Conservation (phyloP, 805 yeast species). For the Myxozyma lipomycoides region DNA sequence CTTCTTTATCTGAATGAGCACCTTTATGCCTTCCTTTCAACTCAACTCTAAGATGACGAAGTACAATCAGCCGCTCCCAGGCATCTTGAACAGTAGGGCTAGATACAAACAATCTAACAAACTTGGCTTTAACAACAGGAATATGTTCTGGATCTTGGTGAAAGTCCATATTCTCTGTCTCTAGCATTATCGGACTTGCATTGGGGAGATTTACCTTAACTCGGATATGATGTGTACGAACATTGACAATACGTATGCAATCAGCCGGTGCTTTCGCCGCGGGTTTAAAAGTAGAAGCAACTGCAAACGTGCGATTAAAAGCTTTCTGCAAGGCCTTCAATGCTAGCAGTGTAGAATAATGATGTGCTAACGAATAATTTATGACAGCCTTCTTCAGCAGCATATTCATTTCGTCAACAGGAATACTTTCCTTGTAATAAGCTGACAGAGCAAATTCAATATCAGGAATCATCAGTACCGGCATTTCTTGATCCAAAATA, state of each 20-base stretch:
- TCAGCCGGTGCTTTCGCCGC: background rate
- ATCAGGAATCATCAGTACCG: conserved; percentile 32
- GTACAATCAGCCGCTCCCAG: conserved; percentile 39
- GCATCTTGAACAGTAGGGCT: conserved; percentile 45
- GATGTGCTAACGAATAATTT: conserved; percentile 30
- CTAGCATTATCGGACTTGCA: conserved; percentile 47
- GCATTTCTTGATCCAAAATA: conserved; percentile 25
- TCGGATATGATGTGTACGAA: conserved; percentile 31
- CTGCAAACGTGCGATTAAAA: conserved; percentile 1
- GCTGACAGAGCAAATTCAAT: conserved; percentile 30
- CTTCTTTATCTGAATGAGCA: conserved; percentile 11
- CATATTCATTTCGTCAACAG: conserved; percentile 27
- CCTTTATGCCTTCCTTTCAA: conserved; percentile 5
- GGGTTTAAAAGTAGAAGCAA: background rate
- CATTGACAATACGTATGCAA: conserved; percentile 31
- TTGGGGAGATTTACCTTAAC: conserved; percentile 46
- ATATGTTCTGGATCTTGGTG: conserved; percentile 32
- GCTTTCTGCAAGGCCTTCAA: conserved; percentile 14
- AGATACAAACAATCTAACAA: conserved; percentile 46
- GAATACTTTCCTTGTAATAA: conserved; percentile 10
- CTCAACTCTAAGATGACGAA: conserved; percentile 32
- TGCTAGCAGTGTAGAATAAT: conserved; percentile 22
- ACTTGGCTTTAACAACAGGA: conserved; percentile 38
- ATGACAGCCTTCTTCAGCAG: conserved; percentile 28
- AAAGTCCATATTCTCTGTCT: conserved; percentile 40